Percentiles rank a stretch among this genome's conserved stretches.
These are phyloP conservation scores for Candida anutae DNA, from an alignment of 1,139 yeast species.

Conservation along the genomic window DNA sequence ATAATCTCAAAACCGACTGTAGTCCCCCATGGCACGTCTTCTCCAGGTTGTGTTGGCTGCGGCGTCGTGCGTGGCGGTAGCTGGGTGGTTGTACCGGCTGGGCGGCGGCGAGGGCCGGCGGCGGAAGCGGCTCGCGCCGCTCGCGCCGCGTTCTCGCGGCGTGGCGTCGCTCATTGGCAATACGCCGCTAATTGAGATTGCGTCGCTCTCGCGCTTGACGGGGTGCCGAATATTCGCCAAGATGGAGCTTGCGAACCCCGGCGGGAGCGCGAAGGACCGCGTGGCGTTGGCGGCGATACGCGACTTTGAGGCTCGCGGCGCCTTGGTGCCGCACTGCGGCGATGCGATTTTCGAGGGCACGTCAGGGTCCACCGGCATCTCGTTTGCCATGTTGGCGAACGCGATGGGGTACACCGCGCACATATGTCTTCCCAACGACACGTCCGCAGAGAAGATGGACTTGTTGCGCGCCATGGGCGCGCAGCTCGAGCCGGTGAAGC, in stretches of 20 bases:
- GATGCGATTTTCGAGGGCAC: conserved; percentile 89
- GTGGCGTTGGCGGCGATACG: conserved; percentile 82
- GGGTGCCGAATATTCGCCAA: conserved; percentile 86
- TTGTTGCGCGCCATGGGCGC: conserved; percentile 75
- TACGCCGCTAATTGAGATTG: conserved; percentile 77
- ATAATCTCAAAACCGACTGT: too few relatives aligned
- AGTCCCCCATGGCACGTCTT: too few relatives aligned
- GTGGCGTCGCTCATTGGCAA: conserved; percentile 66
- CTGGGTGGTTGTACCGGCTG: background rate
- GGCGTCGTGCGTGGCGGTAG: background rate
- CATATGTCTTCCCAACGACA: conserved; percentile 93
- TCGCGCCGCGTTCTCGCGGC: conserved; percentile 30
- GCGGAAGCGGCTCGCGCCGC: conserved; percentile 4
- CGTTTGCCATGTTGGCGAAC: conserved; percentile 80
- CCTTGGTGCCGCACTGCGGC: conserved; percentile 44
- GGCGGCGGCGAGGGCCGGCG: background rate
- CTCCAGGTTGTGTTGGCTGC: background rate
- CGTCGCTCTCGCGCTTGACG: conserved; percentile 64
- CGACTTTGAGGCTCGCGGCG: conserved; percentile 55
- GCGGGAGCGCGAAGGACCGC: conserved; percentile 92
- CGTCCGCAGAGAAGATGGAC: conserved; percentile 73
- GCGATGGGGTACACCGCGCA: conserved; percentile 86
- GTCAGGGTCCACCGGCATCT: conserved; percentile 92
- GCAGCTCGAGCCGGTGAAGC: conserved; percentile 77
- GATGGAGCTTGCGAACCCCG: conserved; percentile 81